Evolutionary conservation across 106 monocot genomes (phyloP).

Genomic region (Posidonia australis): DNA sequence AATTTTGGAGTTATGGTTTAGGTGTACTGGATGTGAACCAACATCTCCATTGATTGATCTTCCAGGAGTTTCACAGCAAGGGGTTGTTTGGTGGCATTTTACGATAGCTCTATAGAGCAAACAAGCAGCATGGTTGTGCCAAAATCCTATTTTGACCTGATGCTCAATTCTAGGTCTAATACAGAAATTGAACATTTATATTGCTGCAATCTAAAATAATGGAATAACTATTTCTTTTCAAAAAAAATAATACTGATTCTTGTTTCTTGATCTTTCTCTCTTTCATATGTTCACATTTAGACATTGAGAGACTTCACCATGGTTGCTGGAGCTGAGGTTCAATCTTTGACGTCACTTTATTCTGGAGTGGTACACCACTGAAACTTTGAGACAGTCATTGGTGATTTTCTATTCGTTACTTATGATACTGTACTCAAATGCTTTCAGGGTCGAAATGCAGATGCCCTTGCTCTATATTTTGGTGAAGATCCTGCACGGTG

Average conservation of each 20-base stretch:
- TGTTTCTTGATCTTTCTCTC: background rate
- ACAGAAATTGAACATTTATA: background rate
- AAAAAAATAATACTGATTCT: no score
- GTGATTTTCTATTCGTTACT: background rate
- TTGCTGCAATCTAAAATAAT: background rate
- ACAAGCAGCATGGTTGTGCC: no score
- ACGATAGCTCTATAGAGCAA: no score
- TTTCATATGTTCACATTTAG: slow-evolving; percentile 13
- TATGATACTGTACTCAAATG: background rate
- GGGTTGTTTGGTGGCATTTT: no score
- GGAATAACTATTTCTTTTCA: no score
- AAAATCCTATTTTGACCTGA: no score
- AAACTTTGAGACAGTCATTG: background rate
- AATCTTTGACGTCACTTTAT: slow-evolving; percentile 47
- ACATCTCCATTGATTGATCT: no score
- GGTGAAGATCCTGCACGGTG: slow-evolving; percentile 68
- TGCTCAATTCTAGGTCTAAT: no score
- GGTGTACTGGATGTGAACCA: no score
- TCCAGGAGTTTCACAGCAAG: no score
- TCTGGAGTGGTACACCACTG: slow-evolving; percentile 40
- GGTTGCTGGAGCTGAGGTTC: slow-evolving; percentile 53
- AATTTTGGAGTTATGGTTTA: no score
- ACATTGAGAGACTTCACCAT: slow-evolving; percentile 58
- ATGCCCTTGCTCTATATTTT: slow-evolving; percentile 65
- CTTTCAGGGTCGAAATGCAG: slow-evolving; percentile 71